Conservation (phyloP, 306 rosid species). For the Biancaea sappan region DNA sequence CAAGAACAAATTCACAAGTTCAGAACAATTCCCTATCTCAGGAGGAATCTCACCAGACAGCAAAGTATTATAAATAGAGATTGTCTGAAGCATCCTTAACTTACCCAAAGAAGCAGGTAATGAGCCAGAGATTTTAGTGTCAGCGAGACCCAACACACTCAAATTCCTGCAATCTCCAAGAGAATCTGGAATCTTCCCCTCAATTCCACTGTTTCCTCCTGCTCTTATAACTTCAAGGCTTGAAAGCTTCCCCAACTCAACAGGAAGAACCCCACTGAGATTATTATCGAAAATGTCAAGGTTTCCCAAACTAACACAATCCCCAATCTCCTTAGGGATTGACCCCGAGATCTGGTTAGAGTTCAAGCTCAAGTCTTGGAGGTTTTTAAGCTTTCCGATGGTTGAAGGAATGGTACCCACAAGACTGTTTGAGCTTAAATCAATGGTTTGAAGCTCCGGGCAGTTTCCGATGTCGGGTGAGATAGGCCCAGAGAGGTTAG, state of each 20-base stretch:
- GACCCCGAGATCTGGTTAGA: conserved; percentile 77
- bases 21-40: conserved; percentile 85
- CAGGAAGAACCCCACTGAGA: conserved; percentile 59
- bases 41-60: conserved; percentile 82
- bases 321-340: conserved; percentile 62
- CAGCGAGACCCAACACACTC: conserved; percentile 72
- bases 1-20: conserved; percentile 73
- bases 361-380: conserved; percentile 63
- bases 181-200: conserved; percentile 63
- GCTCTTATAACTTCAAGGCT: conserved; percentile 65
- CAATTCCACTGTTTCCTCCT: conserved; percentile 76
- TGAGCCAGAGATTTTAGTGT: conserved; percentile 70
- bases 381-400: conserved; percentile 65
- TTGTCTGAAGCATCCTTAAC: conserved; percentile 56
- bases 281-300: conserved; percentile 66
- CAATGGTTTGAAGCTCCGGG: conserved; percentile 50
- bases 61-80: conserved; percentile 76
- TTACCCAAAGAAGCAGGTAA: conserved; percentile 73
- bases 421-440: conserved; percentile 71
- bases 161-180: conserved; percentile 72
- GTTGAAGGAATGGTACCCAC: conserved; percentile 62
- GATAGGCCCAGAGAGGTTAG: conserved; percentile 68
- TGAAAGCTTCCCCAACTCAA: conserved; percentile 54
- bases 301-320: conserved; percentile 57
- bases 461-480: conserved; percentile 62